phyloP scores from a whole-genome alignment of 345 rosid species.

The Moricandia arvensis region DNA sequence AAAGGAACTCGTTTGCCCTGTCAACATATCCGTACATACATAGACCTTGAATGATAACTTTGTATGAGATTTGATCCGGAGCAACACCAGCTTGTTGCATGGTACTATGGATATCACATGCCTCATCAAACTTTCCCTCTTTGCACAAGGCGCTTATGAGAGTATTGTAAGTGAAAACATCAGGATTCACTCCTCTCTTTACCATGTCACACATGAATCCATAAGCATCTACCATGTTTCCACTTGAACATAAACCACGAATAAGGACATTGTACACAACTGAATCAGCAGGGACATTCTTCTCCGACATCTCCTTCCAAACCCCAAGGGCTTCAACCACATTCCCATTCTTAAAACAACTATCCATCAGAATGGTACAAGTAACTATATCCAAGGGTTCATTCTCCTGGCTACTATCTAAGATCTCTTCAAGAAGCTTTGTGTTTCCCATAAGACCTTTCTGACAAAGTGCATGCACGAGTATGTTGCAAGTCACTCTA shows the following conservation, averaged over 20 bases:
- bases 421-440: slow-evolving; percentile 48
- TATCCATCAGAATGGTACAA: slow-evolving; percentile 71
- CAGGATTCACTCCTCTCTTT: slow-evolving; percentile 62
- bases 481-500: slow-evolving; percentile 60
- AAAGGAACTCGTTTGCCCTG: slow-evolving; percentile 48
- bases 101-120: slow-evolving; percentile 42
- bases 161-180: slow-evolving; percentile 62
- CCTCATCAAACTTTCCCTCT: slow-evolving; percentile 57
- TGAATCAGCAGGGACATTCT: slow-evolving; percentile 41
- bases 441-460: slow-evolving; percentile 49
- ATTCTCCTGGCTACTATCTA: slow-evolving; percentile 39
- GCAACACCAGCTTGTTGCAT: slow-evolving; percentile 56
- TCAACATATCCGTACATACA: slow-evolving; percentile 47
- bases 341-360: slow-evolving; percentile 59
- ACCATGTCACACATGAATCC: slow-evolving; percentile 57
- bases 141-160: slow-evolving; percentile 63
- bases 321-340: slow-evolving; percentile 45
- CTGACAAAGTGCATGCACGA: slow-evolving; percentile 63
- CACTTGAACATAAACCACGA: slow-evolving; percentile 53
- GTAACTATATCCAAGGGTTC: slow-evolving; percentile 46
- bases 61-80: slow-evolving; percentile 62
- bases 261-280: slow-evolving; percentile 65
- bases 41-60: slow-evolving; percentile 55
- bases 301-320: slow-evolving; percentile 49
- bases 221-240: slow-evolving; percentile 46